A percentile compares a stretch with the other conserved stretches of the same genome.
phyloP scores from a whole-genome alignment of 768 basidiomycete genomes.

The Tephrocybe sp. region DNA sequence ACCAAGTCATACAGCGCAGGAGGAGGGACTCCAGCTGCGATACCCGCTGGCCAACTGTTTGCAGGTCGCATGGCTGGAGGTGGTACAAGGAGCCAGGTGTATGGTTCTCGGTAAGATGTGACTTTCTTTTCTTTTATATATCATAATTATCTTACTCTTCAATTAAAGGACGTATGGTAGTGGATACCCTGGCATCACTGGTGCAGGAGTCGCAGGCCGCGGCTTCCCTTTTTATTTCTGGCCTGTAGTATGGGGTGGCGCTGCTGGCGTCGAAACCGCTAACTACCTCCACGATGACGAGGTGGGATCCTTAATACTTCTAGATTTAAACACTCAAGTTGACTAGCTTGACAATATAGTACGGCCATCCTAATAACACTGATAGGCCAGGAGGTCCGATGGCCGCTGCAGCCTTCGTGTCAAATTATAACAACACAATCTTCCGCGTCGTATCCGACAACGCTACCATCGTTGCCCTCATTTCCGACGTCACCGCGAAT shows the following conservation, averaged over 20 bases:
- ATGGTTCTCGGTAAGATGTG: slow-evolving; percentile 33
- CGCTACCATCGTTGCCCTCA: slow-evolving; percentile 37
- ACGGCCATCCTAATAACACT: slow-evolving; percentile 40
- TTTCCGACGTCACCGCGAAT: slow-evolving; percentile 34
- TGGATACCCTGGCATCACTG: slow-evolving; percentile 54
- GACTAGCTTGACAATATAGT: slow-evolving; percentile 26
- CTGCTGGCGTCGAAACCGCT: slow-evolving; percentile 20
- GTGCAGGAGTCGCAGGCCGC: slow-evolving; percentile 45
- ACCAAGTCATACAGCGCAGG: slow-evolving; percentile 28
- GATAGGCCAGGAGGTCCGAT: slow-evolving; percentile 45
- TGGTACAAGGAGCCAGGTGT: slow-evolving; percentile 38
- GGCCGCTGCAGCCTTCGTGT: slow-evolving; percentile 34
- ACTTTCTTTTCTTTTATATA: background rate
- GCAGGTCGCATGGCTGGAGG: slow-evolving; percentile 45
- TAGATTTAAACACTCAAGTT: background rate
- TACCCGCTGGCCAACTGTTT: slow-evolving; percentile 46
- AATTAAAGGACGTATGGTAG: slow-evolving; percentile 65
- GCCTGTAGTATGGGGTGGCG: slow-evolving; percentile 54
- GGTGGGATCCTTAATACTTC: background rate
- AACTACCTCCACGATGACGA: slow-evolving; percentile 23
- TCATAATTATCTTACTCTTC: background rate
- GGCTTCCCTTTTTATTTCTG: slow-evolving; percentile 69
- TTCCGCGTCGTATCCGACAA: slow-evolving; percentile 47
- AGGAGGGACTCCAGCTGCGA: slow-evolving; percentile 31
- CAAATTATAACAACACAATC: slow-evolving; percentile 27